Evolutionary conservation across 176 grass and related monocot genomes (phyloP), one percentile per base, ranked within the genome.

Genomic region (barley (Hordeum vulgare)): DNA sequence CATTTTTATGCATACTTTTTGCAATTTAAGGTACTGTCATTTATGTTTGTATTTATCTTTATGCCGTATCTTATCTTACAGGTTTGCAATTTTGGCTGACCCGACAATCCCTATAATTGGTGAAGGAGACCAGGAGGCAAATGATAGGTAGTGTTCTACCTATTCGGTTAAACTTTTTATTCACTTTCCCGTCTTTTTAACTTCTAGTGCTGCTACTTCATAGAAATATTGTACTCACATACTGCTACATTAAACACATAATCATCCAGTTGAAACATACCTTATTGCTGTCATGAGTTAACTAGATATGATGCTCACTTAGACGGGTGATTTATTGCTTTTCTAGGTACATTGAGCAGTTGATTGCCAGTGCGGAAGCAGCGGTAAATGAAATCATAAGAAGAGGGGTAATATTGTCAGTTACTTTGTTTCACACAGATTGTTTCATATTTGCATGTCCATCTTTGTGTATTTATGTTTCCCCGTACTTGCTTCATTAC

Each of bases 81-180:
- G 94, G 26, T 97, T 97, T 82, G 89, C 89, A 51, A 74, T 97
- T 94, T 77, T 97, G 63, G 86, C 82, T 84, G 91, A 92, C 25
- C 94, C 94, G 20, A 97, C 94, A 84, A 94, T 97, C 35, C 94
- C 91, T 66, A 97, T 97, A 77, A 97, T 97, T 67, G 89, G 91
- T 78, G 91, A 94, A 87, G 91, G 91, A 54, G 79, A 90, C 47
- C 82, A 91, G 90, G 94, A 97, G 85, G 89, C 87, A 5, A 97
- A 97, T 90, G 94, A 94, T 71, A 88, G 86, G 94, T 97, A 91
- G 61, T 60, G 27, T 69, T 80, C 56, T 74, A 80, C 56, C 79
- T 74, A n/a, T 76, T 66, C 60, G 83, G 39, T 62, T 60, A 44
- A 56, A 57, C 14, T 42, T 44, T 39, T n/a, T 25, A 44, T 86